Evolutionary conservation across 2,329 filamentous ascomycete genomes (phyloP).

Genomic region (Colletotrichum eleusines): DNA sequence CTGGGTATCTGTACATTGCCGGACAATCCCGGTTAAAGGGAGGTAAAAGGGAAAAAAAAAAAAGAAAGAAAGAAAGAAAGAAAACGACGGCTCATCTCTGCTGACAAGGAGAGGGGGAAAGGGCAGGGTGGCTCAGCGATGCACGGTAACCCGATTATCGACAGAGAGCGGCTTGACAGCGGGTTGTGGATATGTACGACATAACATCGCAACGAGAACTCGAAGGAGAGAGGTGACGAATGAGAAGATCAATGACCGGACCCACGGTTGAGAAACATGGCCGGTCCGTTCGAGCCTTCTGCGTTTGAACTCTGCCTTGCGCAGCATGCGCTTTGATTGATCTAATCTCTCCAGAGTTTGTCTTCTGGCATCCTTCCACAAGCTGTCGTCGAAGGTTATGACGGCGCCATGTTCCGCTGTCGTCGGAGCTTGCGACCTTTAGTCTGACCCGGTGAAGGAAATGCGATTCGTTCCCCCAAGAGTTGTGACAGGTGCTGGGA

Average conservation of each 20-base stretch:
- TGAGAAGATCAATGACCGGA: conserved; percentile 9
- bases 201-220: conserved; percentile 32
- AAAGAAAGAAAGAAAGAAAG: conserved; percentile 16
- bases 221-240: conserved; percentile 23
- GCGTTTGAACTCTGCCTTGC: not conserved
- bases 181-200: conserved; percentile 35
- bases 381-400: conserved; percentile 17
- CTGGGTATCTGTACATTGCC: conserved; percentile 1
- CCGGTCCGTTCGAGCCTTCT: conserved; percentile 12
- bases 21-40: conserved; percentile 18
- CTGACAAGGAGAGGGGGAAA: not conserved
- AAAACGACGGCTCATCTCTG: conserved; percentile 21
- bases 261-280: conserved; percentile 15
- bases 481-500: conserved; percentile 39
- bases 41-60: not conserved
- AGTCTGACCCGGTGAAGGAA: conserved; percentile 18
- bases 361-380: not conserved
- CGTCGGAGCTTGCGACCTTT: conserved; percentile 30
- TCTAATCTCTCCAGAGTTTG: conserved; percentile 4
- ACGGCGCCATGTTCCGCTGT: conserved; percentile 15
- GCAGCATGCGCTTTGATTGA: not conserved
- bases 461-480: conserved; percentile 40
- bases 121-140: not conserved
- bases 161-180: conserved; percentile 39
- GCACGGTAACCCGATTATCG: conserved; percentile 27